phyloP scores from a whole-genome alignment of 352 stramenopile genomes.

The Phytophthora europaea region DNA sequence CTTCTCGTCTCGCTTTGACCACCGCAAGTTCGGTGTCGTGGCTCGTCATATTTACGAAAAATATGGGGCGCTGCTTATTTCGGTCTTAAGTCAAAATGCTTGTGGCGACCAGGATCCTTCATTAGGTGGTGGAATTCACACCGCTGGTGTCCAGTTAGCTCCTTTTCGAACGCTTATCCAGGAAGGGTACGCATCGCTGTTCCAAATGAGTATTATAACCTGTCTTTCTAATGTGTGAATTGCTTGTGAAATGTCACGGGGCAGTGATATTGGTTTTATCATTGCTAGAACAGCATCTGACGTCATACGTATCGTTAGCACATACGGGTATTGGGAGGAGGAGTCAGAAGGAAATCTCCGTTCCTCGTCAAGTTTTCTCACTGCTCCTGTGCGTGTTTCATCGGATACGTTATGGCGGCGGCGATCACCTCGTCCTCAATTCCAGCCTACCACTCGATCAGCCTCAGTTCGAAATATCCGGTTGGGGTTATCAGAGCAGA shows the following conservation, averaged over 20 bases:
- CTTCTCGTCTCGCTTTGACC: conserved; percentile 66
- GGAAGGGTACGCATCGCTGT: conserved; percentile 55
- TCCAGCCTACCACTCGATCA: conserved; percentile 29
- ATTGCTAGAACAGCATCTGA: conserved; percentile 59
- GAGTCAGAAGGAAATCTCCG: conserved; percentile 14
- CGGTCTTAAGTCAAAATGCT: conserved; percentile 27
- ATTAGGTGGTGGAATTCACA: neutral
- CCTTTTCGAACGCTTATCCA: conserved; percentile 56
- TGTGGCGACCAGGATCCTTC: neutral
- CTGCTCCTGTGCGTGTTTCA: conserved; percentile 45
- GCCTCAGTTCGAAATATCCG: conserved; percentile 38
- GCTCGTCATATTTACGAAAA: conserved; percentile 66
- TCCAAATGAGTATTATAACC: neutral
- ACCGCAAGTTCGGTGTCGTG: conserved; percentile 62
- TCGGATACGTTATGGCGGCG: conserved; percentile 53
- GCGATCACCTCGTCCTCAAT: conserved; percentile 41
- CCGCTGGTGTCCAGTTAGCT: conserved; percentile 37
- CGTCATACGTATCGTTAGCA: conserved; percentile 67
- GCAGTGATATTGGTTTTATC: conserved; percentile 76
- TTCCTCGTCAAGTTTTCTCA: conserved; percentile 24
- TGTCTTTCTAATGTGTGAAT: neutral
- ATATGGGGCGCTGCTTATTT: conserved; percentile 57
- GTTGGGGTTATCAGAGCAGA: conserved; percentile 24
- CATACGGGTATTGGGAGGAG: conserved; percentile 61
- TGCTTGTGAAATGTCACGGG: neutral